These are phyloP conservation scores for Rosa multiflora DNA, from an alignment of 306 rosid species.

Conservation along the genomic window DNA sequence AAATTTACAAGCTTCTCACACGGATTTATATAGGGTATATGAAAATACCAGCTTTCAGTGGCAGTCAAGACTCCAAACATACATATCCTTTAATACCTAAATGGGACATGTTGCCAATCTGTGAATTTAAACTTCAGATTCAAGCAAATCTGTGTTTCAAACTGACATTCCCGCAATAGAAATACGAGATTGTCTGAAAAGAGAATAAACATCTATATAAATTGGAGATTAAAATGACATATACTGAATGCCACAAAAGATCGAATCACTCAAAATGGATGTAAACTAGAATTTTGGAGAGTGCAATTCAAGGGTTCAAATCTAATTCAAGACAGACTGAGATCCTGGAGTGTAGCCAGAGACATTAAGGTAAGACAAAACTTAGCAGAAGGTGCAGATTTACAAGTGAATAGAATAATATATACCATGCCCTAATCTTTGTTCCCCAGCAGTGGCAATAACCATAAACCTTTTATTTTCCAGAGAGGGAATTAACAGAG, in stretches of 20 bases:
- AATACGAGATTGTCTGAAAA: not conserved
- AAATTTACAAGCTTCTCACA: not conserved
- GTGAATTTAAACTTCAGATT: not conserved
- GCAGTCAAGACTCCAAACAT: not conserved
- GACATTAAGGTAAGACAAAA: not conserved
- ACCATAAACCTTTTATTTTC: not conserved
- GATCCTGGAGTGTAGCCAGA: not conserved
- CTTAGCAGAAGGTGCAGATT: not conserved
- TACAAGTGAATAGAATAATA: not conserved
- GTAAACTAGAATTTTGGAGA: not conserved
- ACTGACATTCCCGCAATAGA: not conserved
- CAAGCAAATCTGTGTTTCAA: not conserved
- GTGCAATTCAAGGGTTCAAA: not conserved
- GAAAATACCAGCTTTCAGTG: not conserved
- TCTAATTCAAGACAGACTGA: not conserved
- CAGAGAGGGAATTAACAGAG: not conserved
- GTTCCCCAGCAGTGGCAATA: not conserved
- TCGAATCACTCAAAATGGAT: not conserved
- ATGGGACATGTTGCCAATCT: not conserved
- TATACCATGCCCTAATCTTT: not conserved
- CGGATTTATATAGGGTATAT: not conserved
- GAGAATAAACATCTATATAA: not conserved
- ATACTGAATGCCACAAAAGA: not conserved
- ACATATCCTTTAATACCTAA: not conserved
- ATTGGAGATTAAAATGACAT: not conserved